A percentile compares a stretch with the other conserved stretches of the same genome.
phyloP scores from a whole-genome alignment of 768 basidiomycete genomes.

The Hypholoma sublateritium region DNA sequence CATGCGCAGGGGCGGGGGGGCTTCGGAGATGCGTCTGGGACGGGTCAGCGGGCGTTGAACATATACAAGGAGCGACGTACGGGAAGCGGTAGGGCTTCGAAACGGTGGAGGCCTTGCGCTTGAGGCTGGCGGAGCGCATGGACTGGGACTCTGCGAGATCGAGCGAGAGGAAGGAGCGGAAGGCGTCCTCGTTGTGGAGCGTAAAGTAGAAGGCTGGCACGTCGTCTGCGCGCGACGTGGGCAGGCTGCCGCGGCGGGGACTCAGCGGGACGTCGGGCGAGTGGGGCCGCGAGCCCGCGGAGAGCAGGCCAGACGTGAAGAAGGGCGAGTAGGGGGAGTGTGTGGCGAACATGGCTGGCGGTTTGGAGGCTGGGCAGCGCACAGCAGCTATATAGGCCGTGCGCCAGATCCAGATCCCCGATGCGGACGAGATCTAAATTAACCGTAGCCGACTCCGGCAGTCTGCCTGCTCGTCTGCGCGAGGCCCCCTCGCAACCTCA shows the following conservation, averaged over 20 bases:
- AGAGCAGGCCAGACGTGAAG: slow-evolving; percentile 63
- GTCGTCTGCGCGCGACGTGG: slow-evolving; percentile 26
- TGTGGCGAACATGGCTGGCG: slow-evolving; percentile 34
- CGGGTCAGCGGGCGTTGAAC: slow-evolving; percentile 3
- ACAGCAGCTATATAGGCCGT: not conserved
- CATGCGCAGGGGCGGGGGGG: slow-evolving; percentile 22
- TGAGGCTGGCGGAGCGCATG: slow-evolving; percentile 37
- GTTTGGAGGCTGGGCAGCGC: not conserved
- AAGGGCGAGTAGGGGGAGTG: slow-evolving; percentile 59
- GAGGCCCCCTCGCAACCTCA: too few species aligned
- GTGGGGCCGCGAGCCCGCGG: slow-evolving; percentile 16
- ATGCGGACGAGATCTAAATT: not conserved
- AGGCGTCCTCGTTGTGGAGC: slow-evolving; percentile 37
- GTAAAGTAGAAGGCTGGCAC: slow-evolving; percentile 48
- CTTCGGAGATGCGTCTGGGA: slow-evolving; percentile 25
- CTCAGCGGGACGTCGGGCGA: slow-evolving; percentile 18
- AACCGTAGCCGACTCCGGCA: too few species aligned
- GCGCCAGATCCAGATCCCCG: slow-evolving; percentile 1
- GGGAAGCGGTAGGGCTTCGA: slow-evolving; percentile 17
- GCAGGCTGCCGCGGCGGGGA: slow-evolving; percentile 36
- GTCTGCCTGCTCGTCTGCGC: too few species aligned
- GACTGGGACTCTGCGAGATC: slow-evolving; percentile 60
- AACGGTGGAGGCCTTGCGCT: slow-evolving; percentile 24
- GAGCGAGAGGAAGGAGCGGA: slow-evolving; percentile 66
- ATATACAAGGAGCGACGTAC: slow-evolving; percentile 17